A percentile compares a stretch with the other conserved stretches of the same genome.
phyloP scores from a whole-genome alignment of 202 grass and related monocot species.

The Schoenoplectus triqueter region DNA sequence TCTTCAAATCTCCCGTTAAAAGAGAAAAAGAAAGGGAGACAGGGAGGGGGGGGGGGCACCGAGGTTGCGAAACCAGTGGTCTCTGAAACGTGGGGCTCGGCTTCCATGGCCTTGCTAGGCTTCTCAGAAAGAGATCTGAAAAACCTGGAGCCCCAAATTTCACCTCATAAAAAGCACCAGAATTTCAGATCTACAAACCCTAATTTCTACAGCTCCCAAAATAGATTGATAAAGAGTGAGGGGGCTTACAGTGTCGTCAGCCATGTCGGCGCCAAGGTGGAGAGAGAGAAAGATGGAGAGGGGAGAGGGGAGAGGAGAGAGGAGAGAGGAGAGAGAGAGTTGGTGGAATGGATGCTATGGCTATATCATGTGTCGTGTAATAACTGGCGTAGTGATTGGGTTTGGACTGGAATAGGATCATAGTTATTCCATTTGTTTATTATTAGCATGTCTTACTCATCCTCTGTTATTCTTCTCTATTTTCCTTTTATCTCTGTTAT shows the following conservation, averaged over 20 bases:
- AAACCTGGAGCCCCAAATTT: conserved; percentile 30
- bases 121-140: conserved; percentile 39
- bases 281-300: neutral
- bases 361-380: conserved; percentile 3
- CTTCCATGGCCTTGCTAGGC: conserved; percentile 9
- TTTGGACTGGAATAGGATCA: neutral
- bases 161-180: conserved; percentile 14
- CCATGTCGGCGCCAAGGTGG: conserved; percentile 41
- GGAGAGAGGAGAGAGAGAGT: conserved; percentile 2
- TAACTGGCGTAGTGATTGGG: neutral
- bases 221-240: conserved; percentile 9
- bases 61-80: neutral
- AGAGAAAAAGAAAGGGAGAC: neutral
- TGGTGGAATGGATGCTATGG: conserved; percentile 13
- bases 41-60: neutral
- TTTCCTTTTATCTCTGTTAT: neutral
- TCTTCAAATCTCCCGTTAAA: neutral
- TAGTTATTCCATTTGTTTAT: conserved; percentile 12
- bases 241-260: conserved; percentile 39
- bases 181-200: conserved; percentile 36
- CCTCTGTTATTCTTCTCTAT: neutral
- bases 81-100: neutral
- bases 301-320: neutral
- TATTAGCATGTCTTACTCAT: neutral
- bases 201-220: conserved; percentile 20